Conservation (phyloP, 768 basidiomycete species). For the Pleurotus sapidus region DNA sequence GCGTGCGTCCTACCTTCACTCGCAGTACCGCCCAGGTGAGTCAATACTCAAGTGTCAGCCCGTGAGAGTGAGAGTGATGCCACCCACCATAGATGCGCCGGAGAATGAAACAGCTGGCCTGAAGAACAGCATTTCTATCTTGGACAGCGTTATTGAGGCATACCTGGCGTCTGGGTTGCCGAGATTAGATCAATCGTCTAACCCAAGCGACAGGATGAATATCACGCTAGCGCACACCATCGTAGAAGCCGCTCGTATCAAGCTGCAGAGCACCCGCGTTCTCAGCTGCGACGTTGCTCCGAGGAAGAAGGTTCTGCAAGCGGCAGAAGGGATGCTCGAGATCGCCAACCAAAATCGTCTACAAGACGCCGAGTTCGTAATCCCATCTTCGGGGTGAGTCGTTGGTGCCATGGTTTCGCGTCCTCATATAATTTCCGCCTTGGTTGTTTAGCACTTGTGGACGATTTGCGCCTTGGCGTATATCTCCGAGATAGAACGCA, state of each 20-base stretch:
- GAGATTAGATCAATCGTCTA: background rate
- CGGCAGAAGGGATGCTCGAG: background rate
- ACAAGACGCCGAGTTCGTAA: background rate
- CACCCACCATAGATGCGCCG: background rate
- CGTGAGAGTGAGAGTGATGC: background rate
- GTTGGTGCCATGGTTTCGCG: background rate
- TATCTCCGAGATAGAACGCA: background rate
- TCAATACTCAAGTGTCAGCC: background rate
- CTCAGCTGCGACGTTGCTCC: background rate
- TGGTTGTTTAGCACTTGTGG: background rate
- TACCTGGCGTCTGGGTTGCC: background rate
- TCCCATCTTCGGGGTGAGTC: background rate
- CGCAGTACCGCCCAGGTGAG: slow-evolving; percentile 10
- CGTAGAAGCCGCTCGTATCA: background rate
- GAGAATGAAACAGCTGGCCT: background rate
- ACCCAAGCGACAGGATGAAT: background rate
- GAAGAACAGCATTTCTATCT: background rate
- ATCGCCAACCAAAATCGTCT: background rate
- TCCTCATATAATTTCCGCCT: too few relatives aligned
- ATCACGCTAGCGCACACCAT: background rate
- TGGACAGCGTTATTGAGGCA: background rate
- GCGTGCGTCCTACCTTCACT: slow-evolving; percentile 20
- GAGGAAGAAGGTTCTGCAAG: background rate
- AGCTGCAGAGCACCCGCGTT: background rate
- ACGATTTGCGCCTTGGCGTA: background rate